Evolutionary conservation across 306 rosid genomes (phyloP).

Genomic region (Pyrus communis): DNA sequence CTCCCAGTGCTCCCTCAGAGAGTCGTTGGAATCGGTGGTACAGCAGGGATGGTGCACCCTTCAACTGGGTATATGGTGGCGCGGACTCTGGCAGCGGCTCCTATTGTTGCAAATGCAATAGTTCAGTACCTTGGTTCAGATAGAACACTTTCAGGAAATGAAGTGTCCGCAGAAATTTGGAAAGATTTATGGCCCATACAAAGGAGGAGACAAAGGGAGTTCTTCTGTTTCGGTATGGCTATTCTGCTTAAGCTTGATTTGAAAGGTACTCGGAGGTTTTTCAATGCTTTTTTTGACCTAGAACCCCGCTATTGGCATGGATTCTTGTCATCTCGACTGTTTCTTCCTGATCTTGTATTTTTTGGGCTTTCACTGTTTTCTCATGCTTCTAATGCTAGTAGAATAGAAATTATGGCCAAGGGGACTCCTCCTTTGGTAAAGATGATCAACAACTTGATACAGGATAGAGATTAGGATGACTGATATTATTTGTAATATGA

Average conservation of each 20-base stretch:
- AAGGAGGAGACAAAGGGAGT: constrained; percentile 90
- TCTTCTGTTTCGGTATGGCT: constrained; percentile 99
- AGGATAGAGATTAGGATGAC: constrained; percentile 59
- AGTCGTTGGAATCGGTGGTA: constrained; percentile 95
- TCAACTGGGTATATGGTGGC: constrained; percentile 99
- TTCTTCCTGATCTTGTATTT: constrained; percentile 70
- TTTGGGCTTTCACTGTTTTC: constrained; percentile 89
- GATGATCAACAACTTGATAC: constrained; percentile 83
- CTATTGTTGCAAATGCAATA: constrained; percentile 75
- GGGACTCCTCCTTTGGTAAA: constrained; percentile 91
- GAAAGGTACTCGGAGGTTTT: constrained; percentile 75
- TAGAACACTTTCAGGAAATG: constrained; percentile 41
- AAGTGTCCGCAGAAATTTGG: constrained; percentile 71
- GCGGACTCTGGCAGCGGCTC: constrained; percentile 92
- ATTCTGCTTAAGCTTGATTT: constrained; percentile 90
- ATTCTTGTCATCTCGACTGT: constrained; percentile 86
- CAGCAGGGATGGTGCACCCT: constrained; percentile 99
- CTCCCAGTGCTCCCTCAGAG: constrained; percentile 93
- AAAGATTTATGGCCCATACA: constrained; percentile 88
- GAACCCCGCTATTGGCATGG: constrained; percentile 98
- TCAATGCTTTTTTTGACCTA: constrained; percentile 84
- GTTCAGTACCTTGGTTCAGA: constrained; percentile 67
- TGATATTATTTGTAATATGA: constrained; percentile 34
- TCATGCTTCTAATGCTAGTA: constrained; percentile 79
- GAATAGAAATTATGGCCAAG: constrained; percentile 90